Conservation (phyloP, 495 filamentous ascomycete genomes). For the Penicillium coprophilum region DNA sequence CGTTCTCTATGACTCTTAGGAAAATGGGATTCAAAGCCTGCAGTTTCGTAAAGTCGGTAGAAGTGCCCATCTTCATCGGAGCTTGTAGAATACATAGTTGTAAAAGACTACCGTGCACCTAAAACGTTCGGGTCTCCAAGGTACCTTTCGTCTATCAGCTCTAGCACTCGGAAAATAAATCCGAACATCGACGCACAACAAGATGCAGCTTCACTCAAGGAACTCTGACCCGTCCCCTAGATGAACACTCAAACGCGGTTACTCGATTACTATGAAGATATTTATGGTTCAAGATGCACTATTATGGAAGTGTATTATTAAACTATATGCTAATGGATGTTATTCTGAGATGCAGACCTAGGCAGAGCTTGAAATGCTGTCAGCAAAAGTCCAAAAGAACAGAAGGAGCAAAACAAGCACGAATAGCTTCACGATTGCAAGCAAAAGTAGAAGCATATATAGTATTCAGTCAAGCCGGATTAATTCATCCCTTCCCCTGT, state of each 20-base stretch:
- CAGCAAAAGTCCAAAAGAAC: conserved; percentile 20
- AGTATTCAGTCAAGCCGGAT: conserved; percentile 61
- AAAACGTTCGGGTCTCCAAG: too few relatives aligned
- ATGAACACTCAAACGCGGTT: not conserved
- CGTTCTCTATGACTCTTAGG: not conserved
- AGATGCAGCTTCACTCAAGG: not conserved
- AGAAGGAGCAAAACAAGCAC: conserved; percentile 1
- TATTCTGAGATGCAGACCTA: conserved; percentile 31
- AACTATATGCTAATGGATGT: not conserved
- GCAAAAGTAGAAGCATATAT: conserved; percentile 18
- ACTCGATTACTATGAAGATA: not conserved
- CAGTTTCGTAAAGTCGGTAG: not conserved
- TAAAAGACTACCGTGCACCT: too few relatives aligned
- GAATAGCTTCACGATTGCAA: conserved; percentile 7
- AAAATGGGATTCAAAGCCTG: not conserved
- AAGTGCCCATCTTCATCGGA: too few relatives aligned
- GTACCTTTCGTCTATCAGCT: too few relatives aligned
- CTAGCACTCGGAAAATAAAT: too few relatives aligned
- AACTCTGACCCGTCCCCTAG: too few relatives aligned
- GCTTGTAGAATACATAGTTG: too few relatives aligned
- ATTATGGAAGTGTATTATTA: not conserved
- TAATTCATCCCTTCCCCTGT: conserved; percentile 62
- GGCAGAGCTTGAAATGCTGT: conserved; percentile 12
- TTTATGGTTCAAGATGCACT: not conserved
- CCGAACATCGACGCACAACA: not conserved